Base-by-base conservation (phyloP, 1,284 basidiomycete species). In the Rhodotorula sp. region DNA sequence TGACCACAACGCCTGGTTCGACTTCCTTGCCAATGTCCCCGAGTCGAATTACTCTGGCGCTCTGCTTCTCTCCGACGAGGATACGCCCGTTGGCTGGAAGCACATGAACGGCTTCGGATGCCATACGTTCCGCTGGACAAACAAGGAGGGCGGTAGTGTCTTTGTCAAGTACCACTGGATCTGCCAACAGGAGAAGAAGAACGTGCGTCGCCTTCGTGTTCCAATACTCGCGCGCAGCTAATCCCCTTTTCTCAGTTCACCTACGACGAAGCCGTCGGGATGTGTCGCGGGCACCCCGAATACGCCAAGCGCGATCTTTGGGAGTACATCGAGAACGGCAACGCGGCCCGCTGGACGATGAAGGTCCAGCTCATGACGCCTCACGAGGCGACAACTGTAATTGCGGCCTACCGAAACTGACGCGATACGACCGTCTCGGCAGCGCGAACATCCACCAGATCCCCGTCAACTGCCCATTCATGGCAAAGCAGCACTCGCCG, bases 221-320 rank as follows among this genome's bases (percentile, higher is more conserved):
- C 4, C 22, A 24, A 1, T 22, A 7, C 51, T 8, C 4, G 24
- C 18, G 24, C 4, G 40, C 30, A 2, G 10, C 40, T 58, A n/a
- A 4, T 28, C 2, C 9, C 2, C 18, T 10, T 2, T 79, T 79
- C 66, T 83, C 81, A 20, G 76, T 77, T 61, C 13, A 54, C 52
- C 30, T 34, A 31, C 30, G 78, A 81, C 6, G 80, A 83, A 69
- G 77, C 81, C 9, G 78, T 78, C 28, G 67, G 76, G 59, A 69
- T 74, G 70, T 77, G 78, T n/a, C 81, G 82, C 50, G 62, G 76
- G 46, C 80, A 82, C 64, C 79, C 82, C 1, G 82, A 83, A 67
- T 82, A 78, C 65, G 77, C 80, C 52, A 78, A 79, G 69, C 76
- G 80, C 56, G 80, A 82, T 64, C 74, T 82, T 47, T 82, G 76